Evolutionary conservation across 768 basidiomycete genomes (phyloP).

Genomic region (Udeniomyces megalosporus): DNA sequence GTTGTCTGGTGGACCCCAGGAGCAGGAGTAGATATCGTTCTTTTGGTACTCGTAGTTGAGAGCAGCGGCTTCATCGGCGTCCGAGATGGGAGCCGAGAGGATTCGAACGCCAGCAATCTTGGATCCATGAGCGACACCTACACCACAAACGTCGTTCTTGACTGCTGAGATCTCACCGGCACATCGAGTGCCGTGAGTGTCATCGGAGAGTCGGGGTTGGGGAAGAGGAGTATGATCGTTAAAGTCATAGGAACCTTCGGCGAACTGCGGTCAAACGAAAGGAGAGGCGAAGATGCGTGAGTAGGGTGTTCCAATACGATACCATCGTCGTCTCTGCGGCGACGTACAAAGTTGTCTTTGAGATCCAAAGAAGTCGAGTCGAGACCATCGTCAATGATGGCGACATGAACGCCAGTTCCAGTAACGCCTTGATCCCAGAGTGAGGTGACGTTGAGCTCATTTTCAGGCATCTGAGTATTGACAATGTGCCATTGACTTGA

Average conservation of each 20-base stretch:
- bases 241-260: slow-evolving; percentile 81
- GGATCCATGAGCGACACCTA: slow-evolving; percentile 82
- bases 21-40: slow-evolving; percentile 85
- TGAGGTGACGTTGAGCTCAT: slow-evolving; percentile 71
- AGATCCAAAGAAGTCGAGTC: slow-evolving; percentile 68
- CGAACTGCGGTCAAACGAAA: slow-evolving; percentile 54
- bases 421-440: slow-evolving; percentile 85
- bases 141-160: slow-evolving; percentile 81
- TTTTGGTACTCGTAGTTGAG: slow-evolving; percentile 88
- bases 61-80: slow-evolving; percentile 85
- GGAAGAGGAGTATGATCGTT: slow-evolving; percentile 83
- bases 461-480: slow-evolving; percentile 61
- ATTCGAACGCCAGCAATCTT: slow-evolving; percentile 90
- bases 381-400: slow-evolving; percentile 86
- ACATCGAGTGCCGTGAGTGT: slow-evolving; percentile 94
- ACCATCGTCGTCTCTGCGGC: not conserved
- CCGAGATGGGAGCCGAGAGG: slow-evolving; percentile 82
- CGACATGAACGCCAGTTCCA: slow-evolving; percentile 69
- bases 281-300: not conserved
- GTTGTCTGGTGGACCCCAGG: slow-evolving; percentile 96
- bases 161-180: slow-evolving; percentile 90
- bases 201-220: slow-evolving; percentile 70
- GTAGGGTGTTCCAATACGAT: too few species aligned
- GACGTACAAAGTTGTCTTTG: slow-evolving; percentile 74
- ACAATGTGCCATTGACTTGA: slow-evolving; percentile 83